A percentile compares a stretch with the other conserved stretches of the same genome.
phyloP scores from a whole-genome alignment of 768 basidiomycete species.

The Serendipita sp. region DNA sequence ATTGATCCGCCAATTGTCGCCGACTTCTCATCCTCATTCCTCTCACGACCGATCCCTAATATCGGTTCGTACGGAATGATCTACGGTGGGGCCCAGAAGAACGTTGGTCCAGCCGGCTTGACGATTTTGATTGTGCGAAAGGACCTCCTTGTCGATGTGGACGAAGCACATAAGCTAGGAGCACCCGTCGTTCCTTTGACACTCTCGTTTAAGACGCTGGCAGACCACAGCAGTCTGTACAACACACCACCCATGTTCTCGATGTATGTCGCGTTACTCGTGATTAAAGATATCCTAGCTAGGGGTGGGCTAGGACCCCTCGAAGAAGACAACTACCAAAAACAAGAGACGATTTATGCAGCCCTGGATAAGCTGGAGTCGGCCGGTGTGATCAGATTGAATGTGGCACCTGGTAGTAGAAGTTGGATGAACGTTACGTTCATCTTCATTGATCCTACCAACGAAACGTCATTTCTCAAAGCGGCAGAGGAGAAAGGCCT shows the following conservation, averaged over 20 bases:
- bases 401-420: conserved; percentile 56
- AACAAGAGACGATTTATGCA: conserved; percentile 62
- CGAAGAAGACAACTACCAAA: conserved; percentile 48
- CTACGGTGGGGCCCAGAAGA: conserved; percentile 96
- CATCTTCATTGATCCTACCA: conserved; percentile 40
- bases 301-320: conserved; percentile 53
- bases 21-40: conserved; percentile 94
- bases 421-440: conserved; percentile 98
- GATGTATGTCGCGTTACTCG: conserved; percentile 80
- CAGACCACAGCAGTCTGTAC: conserved; percentile 60
- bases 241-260: conserved; percentile 89
- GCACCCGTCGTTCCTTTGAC: conserved; percentile 61
- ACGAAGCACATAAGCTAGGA: conserved; percentile 58
- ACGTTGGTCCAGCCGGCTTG: conserved; percentile 85
- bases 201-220: conserved; percentile 69
- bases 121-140: conserved; percentile 90
- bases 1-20: conserved; percentile 64
- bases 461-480: conserved; percentile 54
- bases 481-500: conserved; percentile 69
- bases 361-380: conserved; percentile 54
- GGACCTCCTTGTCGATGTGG: conserved; percentile 82
- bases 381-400: conserved; percentile 50
- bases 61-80: conserved; percentile 85
- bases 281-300: conserved; percentile 51
- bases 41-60: conserved; percentile 80